These are phyloP conservation scores for Neurospora sp. DNA, from an alignment of 495 filamentous ascomycete genomes.

Conservation along the genomic window DNA sequence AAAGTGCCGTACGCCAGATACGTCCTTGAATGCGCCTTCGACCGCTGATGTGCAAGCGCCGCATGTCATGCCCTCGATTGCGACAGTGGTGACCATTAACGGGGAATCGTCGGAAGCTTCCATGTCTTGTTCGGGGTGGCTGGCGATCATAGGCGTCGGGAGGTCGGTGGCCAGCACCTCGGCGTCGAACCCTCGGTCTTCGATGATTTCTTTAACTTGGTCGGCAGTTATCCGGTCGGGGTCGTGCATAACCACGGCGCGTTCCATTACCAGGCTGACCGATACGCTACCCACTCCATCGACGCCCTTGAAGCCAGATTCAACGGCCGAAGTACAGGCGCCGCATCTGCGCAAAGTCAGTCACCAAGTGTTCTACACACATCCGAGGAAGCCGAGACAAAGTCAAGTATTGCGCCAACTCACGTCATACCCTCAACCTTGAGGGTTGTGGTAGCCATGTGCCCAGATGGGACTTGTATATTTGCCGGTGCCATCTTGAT, in stretches of 20 bases:
- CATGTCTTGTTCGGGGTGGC: slow-evolving; percentile 5
- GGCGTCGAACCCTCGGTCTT: slow-evolving; percentile 92
- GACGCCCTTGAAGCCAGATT: slow-evolving; percentile 70
- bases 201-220: slow-evolving; percentile 72
- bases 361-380: neutral
- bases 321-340: slow-evolving; percentile 80
- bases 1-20: slow-evolving; percentile 73
- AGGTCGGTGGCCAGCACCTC: slow-evolving; percentile 76
- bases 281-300: slow-evolving; percentile 75
- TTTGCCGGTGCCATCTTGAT: slow-evolving; percentile 38
- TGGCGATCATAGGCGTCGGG: slow-evolving; percentile 33
- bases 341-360: slow-evolving; percentile 41
- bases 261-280: slow-evolving; percentile 84
- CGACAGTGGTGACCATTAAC: slow-evolving; percentile 64
- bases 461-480: slow-evolving; percentile 36
- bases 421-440: slow-evolving; percentile 86
- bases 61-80: slow-evolving; percentile 92
- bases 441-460: slow-evolving; percentile 86
- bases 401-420: slow-evolving; percentile 9
- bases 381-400: neutral
- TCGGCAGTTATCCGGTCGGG: slow-evolving; percentile 62
- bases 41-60: slow-evolving; percentile 91
- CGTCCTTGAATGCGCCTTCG: slow-evolving; percentile 67
- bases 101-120: slow-evolving; percentile 14
- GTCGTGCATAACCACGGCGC: slow-evolving; percentile 85